Evolutionary conservation across 192 early-diverging fungal genomes (phyloP).

Genomic region (Coemansia guatemalensis): DNA sequence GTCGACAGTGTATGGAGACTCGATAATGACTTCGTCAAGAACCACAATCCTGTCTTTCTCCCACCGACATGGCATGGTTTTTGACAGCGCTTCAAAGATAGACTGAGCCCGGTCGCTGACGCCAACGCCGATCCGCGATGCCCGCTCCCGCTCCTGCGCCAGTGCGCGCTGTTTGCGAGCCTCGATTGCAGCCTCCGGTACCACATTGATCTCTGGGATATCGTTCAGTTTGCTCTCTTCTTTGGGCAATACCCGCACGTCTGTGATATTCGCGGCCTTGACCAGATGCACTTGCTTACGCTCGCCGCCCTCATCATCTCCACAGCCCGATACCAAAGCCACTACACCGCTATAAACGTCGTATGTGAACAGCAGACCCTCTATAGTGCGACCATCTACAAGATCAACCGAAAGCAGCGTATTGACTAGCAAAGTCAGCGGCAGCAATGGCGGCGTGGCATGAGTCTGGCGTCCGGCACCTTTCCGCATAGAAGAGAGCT

Average conservation of each 20-base stretch:
- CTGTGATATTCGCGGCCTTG: constrained; percentile 31
- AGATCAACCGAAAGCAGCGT: constrained; percentile 25
- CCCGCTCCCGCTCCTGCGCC: constrained; percentile 37
- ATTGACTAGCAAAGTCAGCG: constrained; percentile 33
- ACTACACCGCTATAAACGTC: constrained; percentile 50
- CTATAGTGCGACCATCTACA: constrained; percentile 19
- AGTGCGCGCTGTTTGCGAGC: constrained; percentile 39
- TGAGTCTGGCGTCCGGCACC: constrained; percentile 8
- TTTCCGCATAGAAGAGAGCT: not conserved
- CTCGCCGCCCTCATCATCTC: constrained; percentile 7
- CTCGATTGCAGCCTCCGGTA: constrained; percentile 15
- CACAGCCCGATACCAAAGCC: constrained; percentile 25
- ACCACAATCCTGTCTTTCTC: constrained; percentile 71
- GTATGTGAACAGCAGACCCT: constrained; percentile 43
- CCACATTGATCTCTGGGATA: constrained; percentile 2
- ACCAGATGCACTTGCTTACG: constrained; percentile 22
- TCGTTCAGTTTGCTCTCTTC: not conserved
- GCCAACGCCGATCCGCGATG: constrained; percentile 68
- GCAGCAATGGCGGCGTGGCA: constrained; percentile 10
- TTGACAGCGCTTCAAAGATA: constrained; percentile 78
- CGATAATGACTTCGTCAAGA: constrained; percentile 76
- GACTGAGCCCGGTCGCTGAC: constrained; percentile 72
- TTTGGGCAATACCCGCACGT: constrained; percentile 18
- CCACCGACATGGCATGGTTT: constrained; percentile 85
- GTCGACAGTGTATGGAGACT: constrained; percentile 70